phyloP scores from a whole-genome alignment of 2,329 filamentous ascomycete species.

The Neofusicoccum ribis region DNA sequence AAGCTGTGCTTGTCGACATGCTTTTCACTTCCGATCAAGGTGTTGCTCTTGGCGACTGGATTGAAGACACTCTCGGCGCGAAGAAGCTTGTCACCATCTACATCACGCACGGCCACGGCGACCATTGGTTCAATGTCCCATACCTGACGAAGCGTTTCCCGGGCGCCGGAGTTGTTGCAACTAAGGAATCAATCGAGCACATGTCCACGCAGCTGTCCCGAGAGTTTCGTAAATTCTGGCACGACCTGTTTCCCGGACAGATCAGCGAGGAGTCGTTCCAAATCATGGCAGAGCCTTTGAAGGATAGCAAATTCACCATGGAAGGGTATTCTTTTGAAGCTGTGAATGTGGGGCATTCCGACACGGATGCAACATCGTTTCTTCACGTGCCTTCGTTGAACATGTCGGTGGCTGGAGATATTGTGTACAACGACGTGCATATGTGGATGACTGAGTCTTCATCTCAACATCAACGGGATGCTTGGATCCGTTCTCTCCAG shows the following conservation, averaged over 20 bases:
- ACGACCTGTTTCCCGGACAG: conserved; percentile 27
- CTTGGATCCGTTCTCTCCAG: conserved; percentile 37
- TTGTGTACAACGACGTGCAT: conserved; percentile 41
- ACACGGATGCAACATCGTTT: conserved; percentile 33
- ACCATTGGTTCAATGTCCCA: conserved; percentile 42
- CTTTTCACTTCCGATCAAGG: background rate
- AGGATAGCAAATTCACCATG: conserved; percentile 24
- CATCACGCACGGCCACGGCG: conserved; percentile 45
- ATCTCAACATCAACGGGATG: conserved; percentile 30
- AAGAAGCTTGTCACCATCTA: conserved; percentile 39
- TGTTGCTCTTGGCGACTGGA: background rate
- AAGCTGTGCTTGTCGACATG: background rate
- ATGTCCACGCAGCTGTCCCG: conserved; percentile 25
- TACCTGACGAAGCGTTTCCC: conserved; percentile 34
- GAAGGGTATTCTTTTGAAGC: conserved; percentile 26
- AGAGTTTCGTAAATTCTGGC: conserved; percentile 26
- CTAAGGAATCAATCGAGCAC: conserved; percentile 25
- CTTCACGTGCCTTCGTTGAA: conserved; percentile 37
- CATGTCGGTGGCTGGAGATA: conserved; percentile 41
- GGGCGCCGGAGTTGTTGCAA: conserved; percentile 26
- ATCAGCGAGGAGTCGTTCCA: conserved; percentile 23
- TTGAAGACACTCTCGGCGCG: conserved; percentile 23
- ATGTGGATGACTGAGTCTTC: conserved; percentile 38
- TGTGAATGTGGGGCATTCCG: conserved; percentile 25
- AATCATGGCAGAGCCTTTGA: conserved; percentile 13